phyloP scores from a whole-genome alignment of 2,329 filamentous ascomycete species.

The Aspergillus sp. region DNA sequence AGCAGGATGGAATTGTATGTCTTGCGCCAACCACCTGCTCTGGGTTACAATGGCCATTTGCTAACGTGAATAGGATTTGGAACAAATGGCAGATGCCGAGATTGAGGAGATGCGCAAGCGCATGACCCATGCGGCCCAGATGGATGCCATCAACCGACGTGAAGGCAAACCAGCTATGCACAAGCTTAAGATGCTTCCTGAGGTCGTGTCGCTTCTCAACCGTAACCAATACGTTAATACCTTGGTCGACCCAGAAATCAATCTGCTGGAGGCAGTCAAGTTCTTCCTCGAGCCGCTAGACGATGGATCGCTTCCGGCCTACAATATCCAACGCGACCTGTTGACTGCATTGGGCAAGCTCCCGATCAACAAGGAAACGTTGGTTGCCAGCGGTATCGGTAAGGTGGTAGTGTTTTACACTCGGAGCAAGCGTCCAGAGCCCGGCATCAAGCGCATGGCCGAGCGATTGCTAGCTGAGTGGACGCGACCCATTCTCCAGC shows the following conservation, averaged over 20 bases:
- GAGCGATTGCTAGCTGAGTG: conserved; percentile 92
- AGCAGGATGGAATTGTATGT: conserved; percentile 84
- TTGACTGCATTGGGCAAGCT: conserved; percentile 77
- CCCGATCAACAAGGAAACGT: conserved; percentile 85
- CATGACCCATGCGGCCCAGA: conserved; percentile 88
- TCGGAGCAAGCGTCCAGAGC: conserved; percentile 85
- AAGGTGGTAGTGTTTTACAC: conserved; percentile 98
- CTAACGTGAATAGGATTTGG: conserved; percentile 66
- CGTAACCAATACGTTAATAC: conserved; percentile 79
- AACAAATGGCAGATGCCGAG: conserved; percentile 85
- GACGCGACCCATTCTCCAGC: conserved; percentile 90
- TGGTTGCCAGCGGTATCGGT: conserved; percentile 89
- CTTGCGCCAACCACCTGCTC: not conserved
- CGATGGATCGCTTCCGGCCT: conserved; percentile 90
- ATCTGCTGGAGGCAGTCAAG: conserved; percentile 89
- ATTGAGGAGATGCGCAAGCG: conserved; percentile 82
- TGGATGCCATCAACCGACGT: conserved; percentile 79
- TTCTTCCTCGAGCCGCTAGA: conserved; percentile 97
- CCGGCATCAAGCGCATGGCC: conserved; percentile 87
- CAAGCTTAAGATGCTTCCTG: conserved; percentile 90
- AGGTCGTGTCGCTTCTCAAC: conserved; percentile 85
- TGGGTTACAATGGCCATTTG: not conserved
- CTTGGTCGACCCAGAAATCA: conserved; percentile 90
- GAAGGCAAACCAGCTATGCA: conserved; percentile 79
- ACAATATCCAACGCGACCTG: conserved; percentile 95